Evolutionary conservation across 805 yeast species (phyloP), one percentile per base, ranked within the genome.

Genomic region (Spathaspora arborariae): DNA sequence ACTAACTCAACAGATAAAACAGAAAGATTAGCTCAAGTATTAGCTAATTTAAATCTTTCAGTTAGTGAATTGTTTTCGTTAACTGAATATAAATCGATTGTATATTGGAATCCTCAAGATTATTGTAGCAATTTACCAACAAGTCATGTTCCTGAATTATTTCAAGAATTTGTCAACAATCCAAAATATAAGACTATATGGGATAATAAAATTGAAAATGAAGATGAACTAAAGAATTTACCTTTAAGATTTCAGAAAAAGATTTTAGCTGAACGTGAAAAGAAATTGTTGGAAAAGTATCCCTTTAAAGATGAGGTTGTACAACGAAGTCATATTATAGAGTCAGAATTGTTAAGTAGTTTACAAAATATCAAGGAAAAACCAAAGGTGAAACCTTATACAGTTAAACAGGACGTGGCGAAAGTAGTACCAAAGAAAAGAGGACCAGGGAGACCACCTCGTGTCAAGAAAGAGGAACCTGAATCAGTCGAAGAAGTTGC

Each of bases 21-120:
- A 26, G 52, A 54, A 11, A 45, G 61, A 39, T 52, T 81, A 47
- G 75, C 78, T 0, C 67, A 74, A 5, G 50, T 80, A 45, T 60
- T 74, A 33, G 62, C 75, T 13, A 64, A 72, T 34, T 79, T 78
- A 58, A 78, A 77, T 43, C 44, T 76, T 4, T 60, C 78, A 20
- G 68, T 79, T 0, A 79, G 81, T 50, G 90, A 85, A 56, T 63
- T 85, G 16, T 84, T 80, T 54, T 88, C 85, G 57, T 62, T 85
- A 21, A 66, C 73, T 47, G 79, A 82, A 53, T 85, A 76, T 57
- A 79, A 81, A 18, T 80, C 88, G 0, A 59, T 84, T 38, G 78
- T 75, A 0, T 79, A 78, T 16, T 85, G 82, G 77, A 77, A 83
- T 51, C 90, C 90, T 0, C 10, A 59, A 44, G 79, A 66, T 44